Percentiles rank a stretch among this genome's conserved stretches.
Conservation (phyloP, 2,329 filamentous ascomycete genomes). For the Acephala macrosclerotiorum region DNA sequence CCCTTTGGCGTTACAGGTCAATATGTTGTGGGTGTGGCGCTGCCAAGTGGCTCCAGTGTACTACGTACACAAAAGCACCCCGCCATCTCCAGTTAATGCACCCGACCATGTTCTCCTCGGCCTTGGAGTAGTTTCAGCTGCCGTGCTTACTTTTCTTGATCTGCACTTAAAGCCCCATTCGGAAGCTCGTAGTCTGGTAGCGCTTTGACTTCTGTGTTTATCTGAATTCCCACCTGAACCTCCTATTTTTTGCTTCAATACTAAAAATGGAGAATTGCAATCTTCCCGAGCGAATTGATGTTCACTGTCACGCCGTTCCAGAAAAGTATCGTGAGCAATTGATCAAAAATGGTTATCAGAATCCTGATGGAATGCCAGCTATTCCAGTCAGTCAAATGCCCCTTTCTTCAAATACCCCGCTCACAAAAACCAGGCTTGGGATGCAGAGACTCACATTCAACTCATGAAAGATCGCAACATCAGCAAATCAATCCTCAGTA, state of each 20-base stretch:
- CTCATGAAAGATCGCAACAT: slow-evolving; percentile 57
- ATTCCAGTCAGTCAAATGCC: slow-evolving; percentile 44
- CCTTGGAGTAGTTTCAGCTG: too few species aligned
- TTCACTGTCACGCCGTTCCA: slow-evolving; percentile 56
- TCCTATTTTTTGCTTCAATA: background rate
- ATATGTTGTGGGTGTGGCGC: background rate
- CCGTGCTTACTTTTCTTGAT: too few species aligned
- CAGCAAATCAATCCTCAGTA: slow-evolving; percentile 59
- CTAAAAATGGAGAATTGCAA: background rate
- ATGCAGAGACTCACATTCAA: slow-evolving; percentile 12
- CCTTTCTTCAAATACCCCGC: slow-evolving; percentile 12
- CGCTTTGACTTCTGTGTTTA: too few species aligned
- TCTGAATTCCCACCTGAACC: too few species aligned
- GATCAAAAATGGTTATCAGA: slow-evolving; percentile 48
- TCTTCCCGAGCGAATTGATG: slow-evolving; percentile 48
- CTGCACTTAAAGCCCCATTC: too few species aligned
- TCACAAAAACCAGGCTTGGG: slow-evolving; percentile 19
- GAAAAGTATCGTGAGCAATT: slow-evolving; percentile 51
- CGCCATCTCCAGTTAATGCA: too few species aligned
- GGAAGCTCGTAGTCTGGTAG: too few species aligned
- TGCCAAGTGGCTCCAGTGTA: background rate
- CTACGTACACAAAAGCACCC: background rate
- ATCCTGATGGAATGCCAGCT: slow-evolving; percentile 58
- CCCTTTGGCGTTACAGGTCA: background rate
- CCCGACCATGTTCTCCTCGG: too few species aligned